Evolutionary conservation across 768 basidiomycete species (phyloP).

Genomic region (Panaeolus cyanescens): DNA sequence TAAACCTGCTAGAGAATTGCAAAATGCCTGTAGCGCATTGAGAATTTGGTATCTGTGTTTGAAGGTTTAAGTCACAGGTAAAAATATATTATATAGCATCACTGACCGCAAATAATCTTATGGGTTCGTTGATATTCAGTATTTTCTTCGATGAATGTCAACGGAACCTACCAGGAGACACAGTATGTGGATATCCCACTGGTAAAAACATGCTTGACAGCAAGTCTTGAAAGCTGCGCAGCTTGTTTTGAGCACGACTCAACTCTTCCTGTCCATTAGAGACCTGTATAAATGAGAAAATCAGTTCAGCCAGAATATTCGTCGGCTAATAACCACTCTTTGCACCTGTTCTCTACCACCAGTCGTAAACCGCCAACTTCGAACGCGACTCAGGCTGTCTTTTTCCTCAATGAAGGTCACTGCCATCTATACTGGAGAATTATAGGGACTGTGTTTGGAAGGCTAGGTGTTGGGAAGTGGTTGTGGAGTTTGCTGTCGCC

Average conservation of each 20-base stretch:
- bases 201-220: slow-evolving; percentile 57
- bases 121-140: not conserved
- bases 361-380: not conserved
- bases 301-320: too few relatives aligned
- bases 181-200: slow-evolving; percentile 60
- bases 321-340: too few relatives aligned
- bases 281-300: too few relatives aligned
- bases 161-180: slow-evolving; percentile 51
- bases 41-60: slow-evolving; percentile 60
- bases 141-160: not conserved
- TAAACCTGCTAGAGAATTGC: slow-evolving; percentile 63
- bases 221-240: slow-evolving; percentile 22
- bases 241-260: not conserved
- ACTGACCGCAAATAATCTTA: slow-evolving; percentile 59
- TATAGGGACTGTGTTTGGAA: not conserved
- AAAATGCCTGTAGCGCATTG: slow-evolving; percentile 71
- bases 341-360: not conserved
- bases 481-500: too few relatives aligned
- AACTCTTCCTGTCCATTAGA: too few relatives aligned
- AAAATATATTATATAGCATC: slow-evolving; percentile 1
- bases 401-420: not conserved
- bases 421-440: not conserved
- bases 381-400: not conserved
- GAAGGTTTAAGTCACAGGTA: slow-evolving; percentile 11
- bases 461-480: too few relatives aligned